phyloP scores from a whole-genome alignment of 108 stramenopile genomes.

The Nannochloropsis salina region DNA sequence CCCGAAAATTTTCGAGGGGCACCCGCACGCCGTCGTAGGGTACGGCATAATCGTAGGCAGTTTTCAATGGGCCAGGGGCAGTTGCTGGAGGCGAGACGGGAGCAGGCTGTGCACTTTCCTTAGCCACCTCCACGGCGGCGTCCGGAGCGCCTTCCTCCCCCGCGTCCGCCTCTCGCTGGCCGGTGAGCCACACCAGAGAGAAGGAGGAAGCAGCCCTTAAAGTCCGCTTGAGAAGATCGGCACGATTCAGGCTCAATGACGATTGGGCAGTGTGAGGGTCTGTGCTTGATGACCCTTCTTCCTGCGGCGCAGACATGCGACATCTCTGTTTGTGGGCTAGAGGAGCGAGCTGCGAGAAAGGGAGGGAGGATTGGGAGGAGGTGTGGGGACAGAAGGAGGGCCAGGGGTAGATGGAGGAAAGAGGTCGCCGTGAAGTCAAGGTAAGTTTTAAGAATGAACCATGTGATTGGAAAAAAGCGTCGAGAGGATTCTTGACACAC shows the following conservation, averaged over 20 bases:
- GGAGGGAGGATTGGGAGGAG: neutral
- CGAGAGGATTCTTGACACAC: neutral
- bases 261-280: neutral
- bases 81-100: neutral
- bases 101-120: neutral
- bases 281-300: too few species aligned
- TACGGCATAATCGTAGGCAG: slow-evolving; percentile 30
- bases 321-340: neutral
- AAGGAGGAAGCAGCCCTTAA: neutral
- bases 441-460: too few species aligned
- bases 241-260: neutral
- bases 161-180: neutral
- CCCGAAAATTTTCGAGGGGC: slow-evolving; percentile 40
- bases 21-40: slow-evolving; percentile 40
- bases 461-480: too few species aligned
- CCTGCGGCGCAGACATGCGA: too few species aligned
- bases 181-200: neutral
- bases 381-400: neutral
- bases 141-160: neutral
- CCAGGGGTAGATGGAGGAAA: neutral
- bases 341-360: neutral
- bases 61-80: neutral
- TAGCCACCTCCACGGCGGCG: neutral
- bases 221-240: neutral
- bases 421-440: neutral